A percentile compares a stretch with the other conserved stretches of the same genome.
These are phyloP conservation scores for Amborella trichopoda DNA, from an alignment of 164 flowering plant genomes.

Conservation along the genomic window DNA sequence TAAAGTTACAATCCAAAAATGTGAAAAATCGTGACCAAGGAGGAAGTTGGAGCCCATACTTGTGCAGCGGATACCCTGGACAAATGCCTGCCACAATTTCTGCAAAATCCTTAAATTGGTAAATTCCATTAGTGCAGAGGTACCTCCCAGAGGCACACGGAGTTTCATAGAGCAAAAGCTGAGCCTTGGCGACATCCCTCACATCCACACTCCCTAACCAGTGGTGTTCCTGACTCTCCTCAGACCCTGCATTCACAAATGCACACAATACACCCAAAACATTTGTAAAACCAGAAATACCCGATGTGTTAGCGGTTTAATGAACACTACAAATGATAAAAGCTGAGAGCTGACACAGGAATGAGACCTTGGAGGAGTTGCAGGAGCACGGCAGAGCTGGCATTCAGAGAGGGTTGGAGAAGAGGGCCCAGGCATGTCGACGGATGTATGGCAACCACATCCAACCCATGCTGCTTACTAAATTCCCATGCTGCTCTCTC, in stretches of 20 bases:
- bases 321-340: no score
- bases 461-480: slow-evolving; percentile 42
- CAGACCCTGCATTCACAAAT: slow-evolving; percentile 35
- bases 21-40: no score
- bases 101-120: slow-evolving; percentile 67
- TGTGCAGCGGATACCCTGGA: slow-evolving; percentile 71
- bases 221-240: slow-evolving; percentile 60
- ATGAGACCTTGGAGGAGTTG: slow-evolving; percentile 35
- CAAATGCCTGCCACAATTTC: slow-evolving; percentile 39
- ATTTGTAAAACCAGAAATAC: no score
- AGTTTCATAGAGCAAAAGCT: slow-evolving; percentile 46
- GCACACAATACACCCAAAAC: no score
- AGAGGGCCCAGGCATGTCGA: slow-evolving; percentile 70
- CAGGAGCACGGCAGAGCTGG: slow-evolving; percentile 66
- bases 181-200: slow-evolving; percentile 65
- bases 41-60: slow-evolving; percentile 20
- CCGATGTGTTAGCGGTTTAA: no score
- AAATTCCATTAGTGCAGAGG: slow-evolving; percentile 83
- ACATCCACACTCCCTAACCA: slow-evolving; percentile 85
- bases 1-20: no score
- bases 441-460: slow-evolving; percentile 63
- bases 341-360: no score
- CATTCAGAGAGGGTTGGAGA: slow-evolving; percentile 57
- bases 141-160: slow-evolving; percentile 65
- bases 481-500: slow-evolving; percentile 83